A percentile compares a stretch with the other conserved stretches of the same genome.
phyloP scores from a whole-genome alignment of 2,329 filamentous ascomycete genomes.

The Aspergillus sp. region DNA sequence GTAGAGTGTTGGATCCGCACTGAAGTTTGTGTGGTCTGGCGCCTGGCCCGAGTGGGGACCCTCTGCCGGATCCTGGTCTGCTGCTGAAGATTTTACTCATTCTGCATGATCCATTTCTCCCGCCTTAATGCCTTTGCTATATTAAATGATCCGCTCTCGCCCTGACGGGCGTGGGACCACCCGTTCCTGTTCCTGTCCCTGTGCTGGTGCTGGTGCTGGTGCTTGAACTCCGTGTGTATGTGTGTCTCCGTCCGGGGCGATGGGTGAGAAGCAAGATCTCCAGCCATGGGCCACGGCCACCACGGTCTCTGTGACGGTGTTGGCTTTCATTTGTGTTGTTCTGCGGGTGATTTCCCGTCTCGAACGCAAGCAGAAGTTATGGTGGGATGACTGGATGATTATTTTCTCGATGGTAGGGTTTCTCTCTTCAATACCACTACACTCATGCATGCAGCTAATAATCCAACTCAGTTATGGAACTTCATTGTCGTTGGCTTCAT shows the following conservation, averaged over 20 bases:
- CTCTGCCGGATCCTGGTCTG: too few relatives aligned
- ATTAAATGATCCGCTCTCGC: too few relatives aligned
- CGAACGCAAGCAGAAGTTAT: constrained; percentile 47
- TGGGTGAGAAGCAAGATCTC: constrained; percentile 30
- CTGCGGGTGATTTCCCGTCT: constrained; percentile 47
- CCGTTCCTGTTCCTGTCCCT: background rate
- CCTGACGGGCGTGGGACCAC: too few relatives aligned
- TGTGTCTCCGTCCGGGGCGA: background rate
- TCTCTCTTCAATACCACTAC: background rate
- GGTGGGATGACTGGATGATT: constrained; percentile 57
- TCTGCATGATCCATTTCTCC: too few relatives aligned
- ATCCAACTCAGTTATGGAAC: constrained; percentile 23
- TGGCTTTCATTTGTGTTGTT: constrained; percentile 43
- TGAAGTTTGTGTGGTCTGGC: too few relatives aligned
- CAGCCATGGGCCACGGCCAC: constrained; percentile 49
- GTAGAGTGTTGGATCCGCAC: too few relatives aligned
- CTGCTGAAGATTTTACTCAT: too few relatives aligned
- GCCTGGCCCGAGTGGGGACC: too few relatives aligned
- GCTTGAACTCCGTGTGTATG: background rate
- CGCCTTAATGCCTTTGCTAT: background rate
- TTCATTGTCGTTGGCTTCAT: constrained; percentile 49
- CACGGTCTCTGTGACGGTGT: constrained; percentile 44
- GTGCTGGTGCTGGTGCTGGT: background rate
- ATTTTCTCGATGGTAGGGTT: constrained; percentile 50
- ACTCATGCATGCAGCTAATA: background rate